Evolutionary conservation across 116 monocot genomes (phyloP), one percentile per base, ranked within the genome.

Genomic region (Phalaenopsis hybrid): DNA sequence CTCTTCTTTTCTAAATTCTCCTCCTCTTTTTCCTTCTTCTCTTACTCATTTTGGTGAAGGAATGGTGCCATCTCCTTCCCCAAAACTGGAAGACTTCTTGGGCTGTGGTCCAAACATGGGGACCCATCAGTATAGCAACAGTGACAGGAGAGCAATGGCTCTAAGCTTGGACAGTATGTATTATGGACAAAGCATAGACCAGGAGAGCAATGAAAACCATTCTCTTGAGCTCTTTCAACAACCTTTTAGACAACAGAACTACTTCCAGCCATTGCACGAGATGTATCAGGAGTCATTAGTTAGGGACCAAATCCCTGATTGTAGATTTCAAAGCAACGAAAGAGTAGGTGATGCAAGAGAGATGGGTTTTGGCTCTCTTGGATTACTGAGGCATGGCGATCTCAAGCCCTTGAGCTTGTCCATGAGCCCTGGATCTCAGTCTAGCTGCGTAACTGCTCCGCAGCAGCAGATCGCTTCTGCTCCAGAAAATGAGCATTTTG

Each of bases 21-120:
- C 65, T 72, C 16, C 51, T 65, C 75, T 74, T 61, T 61, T 76
- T 44, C 81, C 65, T 58, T 82, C 82, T 68, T 63, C 49, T 33
- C 72, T 80, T 57, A 51, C 13, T 83, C 23, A 43, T 61, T 82
- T 55, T 59, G 73, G n/a, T 72, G 88, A 90, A 97, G 95, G 85
- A 75, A 91, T 93, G 84, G 91, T 90, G 83, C 82, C 89, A 82
- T 88, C 93, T 83, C 85, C 85, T 48, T 90, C 94, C 23, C 97
- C 94, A 78, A 98, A 98, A 82, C 90, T 98, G 78, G 97, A 98
- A 83, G 97, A 94, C 77, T 94, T 98, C 91, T 79, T 95, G 79
- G 91, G 93, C 31, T 82, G 95, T 84, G 93, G 93, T 86, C 88
- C 88, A 84, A 91, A 87, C 81, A 89, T 92, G 88, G 96, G 92